A percentile compares a stretch with the other conserved stretches of the same genome.
Conservation (phyloP, 495 filamentous ascomycete species). For the Cercophora newfieldiana region DNA sequence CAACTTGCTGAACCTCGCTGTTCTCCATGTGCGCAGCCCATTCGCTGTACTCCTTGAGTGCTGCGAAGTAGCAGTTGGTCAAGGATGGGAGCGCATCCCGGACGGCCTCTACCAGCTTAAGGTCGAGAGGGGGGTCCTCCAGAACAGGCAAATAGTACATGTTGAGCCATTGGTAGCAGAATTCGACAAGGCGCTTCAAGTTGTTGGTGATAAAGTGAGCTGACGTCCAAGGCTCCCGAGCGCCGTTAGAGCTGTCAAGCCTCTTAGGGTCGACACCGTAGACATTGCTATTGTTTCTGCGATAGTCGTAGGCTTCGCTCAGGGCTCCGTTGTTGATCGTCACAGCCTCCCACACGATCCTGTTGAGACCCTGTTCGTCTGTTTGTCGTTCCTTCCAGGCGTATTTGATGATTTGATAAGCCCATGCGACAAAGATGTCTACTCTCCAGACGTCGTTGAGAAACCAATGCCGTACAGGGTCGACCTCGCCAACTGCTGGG, state of each 20-base stretch:
- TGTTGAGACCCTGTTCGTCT: slow-evolving; percentile 48
- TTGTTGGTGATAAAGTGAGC: slow-evolving; percentile 59
- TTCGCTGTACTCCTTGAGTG: slow-evolving; percentile 41
- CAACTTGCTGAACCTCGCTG: slow-evolving; percentile 32
- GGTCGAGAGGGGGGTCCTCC: slow-evolving; percentile 20
- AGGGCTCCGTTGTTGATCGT: slow-evolving; percentile 73
- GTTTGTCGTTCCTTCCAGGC: slow-evolving; percentile 57
- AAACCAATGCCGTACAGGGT: slow-evolving; percentile 79
- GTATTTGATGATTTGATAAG: slow-evolving; percentile 68
- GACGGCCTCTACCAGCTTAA: slow-evolving; percentile 35
- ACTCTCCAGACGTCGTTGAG: slow-evolving; percentile 71
- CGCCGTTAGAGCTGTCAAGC: slow-evolving; percentile 64
- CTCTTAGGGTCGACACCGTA: slow-evolving; percentile 69
- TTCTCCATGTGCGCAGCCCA: slow-evolving; percentile 44
- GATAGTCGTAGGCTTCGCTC: slow-evolving; percentile 71
- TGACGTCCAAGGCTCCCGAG: slow-evolving; percentile 83
- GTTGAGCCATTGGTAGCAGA: slow-evolving; percentile 42
- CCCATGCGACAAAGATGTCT: slow-evolving; percentile 74
- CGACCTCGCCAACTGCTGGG: slow-evolving; percentile 60
- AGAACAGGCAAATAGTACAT: slow-evolving; percentile 14
- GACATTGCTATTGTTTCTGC: slow-evolving; percentile 59
- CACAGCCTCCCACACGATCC: slow-evolving; percentile 69
- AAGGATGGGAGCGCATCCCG: slow-evolving; percentile 42
- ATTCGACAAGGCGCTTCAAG: slow-evolving; percentile 54
- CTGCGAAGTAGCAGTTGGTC: slow-evolving; percentile 47